Evolutionary conservation across 495 filamentous ascomycete genomes (phyloP).

Genomic region (Penicillium herquei): DNA sequence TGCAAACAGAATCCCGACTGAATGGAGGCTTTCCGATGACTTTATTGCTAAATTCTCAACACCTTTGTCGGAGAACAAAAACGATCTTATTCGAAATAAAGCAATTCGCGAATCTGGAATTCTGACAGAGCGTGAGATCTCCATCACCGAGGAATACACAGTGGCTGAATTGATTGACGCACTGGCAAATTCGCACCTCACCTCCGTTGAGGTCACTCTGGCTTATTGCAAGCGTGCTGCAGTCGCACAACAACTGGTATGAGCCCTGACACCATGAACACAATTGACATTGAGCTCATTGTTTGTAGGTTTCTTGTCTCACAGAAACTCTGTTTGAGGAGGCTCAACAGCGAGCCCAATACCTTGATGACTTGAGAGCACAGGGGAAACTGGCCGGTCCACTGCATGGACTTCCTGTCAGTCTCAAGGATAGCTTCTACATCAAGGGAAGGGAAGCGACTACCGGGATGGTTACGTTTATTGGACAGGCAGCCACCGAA

Average conservation of each 20-base stretch:
- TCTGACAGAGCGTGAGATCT: slow-evolving; percentile 37
- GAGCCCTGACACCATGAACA: not conserved
- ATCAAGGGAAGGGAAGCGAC: slow-evolving; percentile 44
- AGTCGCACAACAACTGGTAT: slow-evolving; percentile 52
- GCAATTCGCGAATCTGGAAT: slow-evolving; percentile 25
- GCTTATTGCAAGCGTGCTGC: slow-evolving; percentile 58
- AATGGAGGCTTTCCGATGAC: slow-evolving; percentile 18
- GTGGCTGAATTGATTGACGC: slow-evolving; percentile 34
- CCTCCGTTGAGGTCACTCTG: slow-evolving; percentile 47
- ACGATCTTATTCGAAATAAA: slow-evolving; percentile 16
- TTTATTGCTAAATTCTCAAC: slow-evolving; percentile 11
- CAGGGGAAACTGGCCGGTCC: slow-evolving; percentile 49
- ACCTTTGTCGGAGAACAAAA: slow-evolving; percentile 17
- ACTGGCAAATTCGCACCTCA: slow-evolving; percentile 34
- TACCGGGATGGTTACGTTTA: slow-evolving; percentile 24
- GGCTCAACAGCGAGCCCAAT: slow-evolving; percentile 31
- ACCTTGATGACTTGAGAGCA: slow-evolving; percentile 34
- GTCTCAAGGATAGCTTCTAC: slow-evolving; percentile 59
- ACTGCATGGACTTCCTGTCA: slow-evolving; percentile 62
- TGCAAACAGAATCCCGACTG: slow-evolving; percentile 31
- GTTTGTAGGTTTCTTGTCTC: slow-evolving; percentile 45
- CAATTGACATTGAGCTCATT: not conserved
- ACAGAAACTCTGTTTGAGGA: slow-evolving; percentile 56
- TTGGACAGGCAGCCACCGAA: slow-evolving; percentile 10
- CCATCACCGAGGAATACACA: slow-evolving; percentile 49